Evolutionary conservation across 179 eudicot genomes (phyloP).

Genomic region (Beta lomatogona): DNA sequence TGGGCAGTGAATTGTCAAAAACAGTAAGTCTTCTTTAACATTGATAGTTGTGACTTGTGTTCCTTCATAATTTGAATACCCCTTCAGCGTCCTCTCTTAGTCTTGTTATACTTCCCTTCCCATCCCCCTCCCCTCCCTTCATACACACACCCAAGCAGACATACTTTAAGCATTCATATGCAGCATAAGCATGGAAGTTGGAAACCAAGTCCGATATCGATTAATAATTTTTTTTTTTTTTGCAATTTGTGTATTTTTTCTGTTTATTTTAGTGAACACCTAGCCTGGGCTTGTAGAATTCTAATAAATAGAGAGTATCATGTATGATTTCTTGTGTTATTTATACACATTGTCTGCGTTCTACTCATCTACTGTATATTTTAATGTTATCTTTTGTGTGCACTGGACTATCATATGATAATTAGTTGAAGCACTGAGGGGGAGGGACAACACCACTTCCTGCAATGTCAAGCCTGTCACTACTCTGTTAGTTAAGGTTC

Average conservation of each 20-base stretch:
- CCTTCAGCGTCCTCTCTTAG: too few species aligned
- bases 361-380: not conserved
- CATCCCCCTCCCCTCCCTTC: not conserved
- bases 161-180: not conserved
- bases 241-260: not conserved
- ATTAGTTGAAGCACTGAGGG: not conserved
- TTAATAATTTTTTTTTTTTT: not conserved
- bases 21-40: conserved; percentile 51
- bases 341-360: not conserved
- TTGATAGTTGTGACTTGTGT: not conserved
- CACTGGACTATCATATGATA: not conserved
- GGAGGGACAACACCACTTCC: not conserved
- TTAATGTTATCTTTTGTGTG: not conserved
- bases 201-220: not conserved
- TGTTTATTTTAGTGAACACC: not conserved
- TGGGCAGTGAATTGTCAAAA: conserved; percentile 95
- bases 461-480: not conserved
- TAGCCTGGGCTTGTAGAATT: not conserved
- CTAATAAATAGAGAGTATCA: not conserved
- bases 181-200: not conserved
- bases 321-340: not conserved
- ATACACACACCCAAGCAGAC: not conserved
- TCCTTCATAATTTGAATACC: not conserved
- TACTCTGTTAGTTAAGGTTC: not conserved
- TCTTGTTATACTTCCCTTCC: not conserved